Base-by-base conservation (phyloP, 495 filamentous ascomycete species). In the Cairneyella variabilis region DNA sequence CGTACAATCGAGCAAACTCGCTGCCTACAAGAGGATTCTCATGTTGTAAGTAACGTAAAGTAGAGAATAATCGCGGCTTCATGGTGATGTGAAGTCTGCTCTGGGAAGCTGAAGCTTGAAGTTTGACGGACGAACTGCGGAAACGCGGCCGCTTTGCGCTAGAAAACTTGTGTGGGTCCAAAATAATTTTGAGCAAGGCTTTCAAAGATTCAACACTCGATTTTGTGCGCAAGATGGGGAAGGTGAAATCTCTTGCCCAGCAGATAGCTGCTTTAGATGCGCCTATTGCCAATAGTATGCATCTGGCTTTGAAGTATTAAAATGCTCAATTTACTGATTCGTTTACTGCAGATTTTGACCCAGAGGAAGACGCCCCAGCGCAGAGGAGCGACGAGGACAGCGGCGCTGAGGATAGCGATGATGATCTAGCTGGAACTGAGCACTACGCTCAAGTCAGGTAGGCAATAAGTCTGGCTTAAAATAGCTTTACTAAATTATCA, bases 391-490 rank as follows among this genome's bases (percentile, higher is more conserved):
- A 56, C 45, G 66, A 70, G 43, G 73, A 73, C 20, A 84, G 77
- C 58, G 80, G 76, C 25, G 80, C 78, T 17, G 83, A 83, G 14
- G 71, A 69, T 5, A 72, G 71, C 32, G 75, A 66, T 22, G 67
- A 83, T 59, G 76, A 77, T 11, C 68, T 67, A 63, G 77, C 56
- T 67, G 83, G 63, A 17, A 83, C 90, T 14, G 92, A 93, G 56
- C 92, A 98, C 62, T 98, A 98, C 65, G 77, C 84, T 21, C 69
- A 79, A 51, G 87, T 96, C 61, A 85, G 86, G 86, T 91, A 76
- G 37, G 71, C 66, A 18, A 2, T 17, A 38, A 20, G 23, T 3
- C 5, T 34, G 10, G 2, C 30, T 22, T 39, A 54, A 45, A 16
- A 41, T 30, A 30, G 18, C 32, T 54, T 41, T 34, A 23, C 40